Evolutionary conservation across 78 protist genomes (phyloP), one percentile per base, ranked within the genome.

Genomic region (Tieghemostelium lacteum): DNA sequence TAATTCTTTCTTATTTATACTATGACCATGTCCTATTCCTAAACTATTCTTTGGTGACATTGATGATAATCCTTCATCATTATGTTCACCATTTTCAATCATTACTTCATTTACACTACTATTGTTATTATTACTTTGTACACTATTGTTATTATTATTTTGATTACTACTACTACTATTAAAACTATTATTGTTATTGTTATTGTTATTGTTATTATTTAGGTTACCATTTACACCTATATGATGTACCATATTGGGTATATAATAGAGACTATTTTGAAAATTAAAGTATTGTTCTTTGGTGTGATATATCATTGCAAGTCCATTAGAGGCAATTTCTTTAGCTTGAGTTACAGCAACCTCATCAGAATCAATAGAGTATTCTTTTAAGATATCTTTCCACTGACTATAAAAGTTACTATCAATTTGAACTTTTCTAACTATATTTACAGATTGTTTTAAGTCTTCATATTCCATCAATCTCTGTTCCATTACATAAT

Each of bases 241-340:
- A 1, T 31, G 24, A 14, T 31, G 40, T 42, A 14, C 40, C 29
- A 22, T n/a, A 17, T 60, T 49, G n/a, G 31, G 37, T 14, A 50
- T 52, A 55, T 57, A 67, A 57, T 78, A 78, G 26, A 78, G 45
- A 8, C 67, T 31, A 66, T 78, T 78, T 66, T 78, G 88, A 67
- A 50, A 78, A 29, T 78, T 78, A 39, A 78, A 78, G 29, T 78
- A 78, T 66, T 67, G 88, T 40, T 78, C 88, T 57, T 78, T 78
- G 20, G 75, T 67, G 2, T 69, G 73, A 29, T 78, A 78, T 50
- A 78, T 78, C 36, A 78, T 66, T 54, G 88, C 75, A 39, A 78
- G 36, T 20, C 72, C 64, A 29, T 26, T 66, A n/a, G 88, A 63
- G 20, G 88, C 88, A 2, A 67, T 12, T 17, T 57, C 66, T 39